These are phyloP conservation scores for Hibiscus trionum DNA, from an alignment of 345 rosid genomes.

Conservation along the genomic window DNA sequence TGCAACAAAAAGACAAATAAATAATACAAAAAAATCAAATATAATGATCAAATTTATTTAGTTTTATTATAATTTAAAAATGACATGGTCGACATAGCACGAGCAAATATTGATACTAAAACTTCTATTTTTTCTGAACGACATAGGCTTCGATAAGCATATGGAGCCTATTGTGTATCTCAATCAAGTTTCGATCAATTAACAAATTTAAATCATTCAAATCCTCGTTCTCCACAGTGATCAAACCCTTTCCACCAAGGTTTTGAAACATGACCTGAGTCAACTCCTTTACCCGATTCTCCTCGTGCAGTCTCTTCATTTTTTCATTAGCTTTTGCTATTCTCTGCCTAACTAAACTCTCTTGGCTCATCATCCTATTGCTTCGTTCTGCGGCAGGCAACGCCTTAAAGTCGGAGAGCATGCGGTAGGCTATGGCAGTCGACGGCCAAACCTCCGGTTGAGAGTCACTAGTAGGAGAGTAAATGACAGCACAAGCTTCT, in stretches of 20 bases:
- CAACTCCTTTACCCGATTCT: conserved; percentile 12
- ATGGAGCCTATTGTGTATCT: neutral
- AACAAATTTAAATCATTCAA: conserved; percentile 17
- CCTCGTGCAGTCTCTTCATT: neutral
- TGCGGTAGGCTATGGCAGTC: neutral
- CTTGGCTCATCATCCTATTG: conserved; percentile 30
- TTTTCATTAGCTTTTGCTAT: neutral
- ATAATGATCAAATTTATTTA: neutral
- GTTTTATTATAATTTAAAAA: too few species aligned
- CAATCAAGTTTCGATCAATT: conserved; percentile 18
- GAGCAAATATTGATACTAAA: neutral
- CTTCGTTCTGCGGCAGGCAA: conserved; percentile 23
- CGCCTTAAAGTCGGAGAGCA: conserved; percentile 11
- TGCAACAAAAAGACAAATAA: too few species aligned
- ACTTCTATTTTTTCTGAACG: neutral
- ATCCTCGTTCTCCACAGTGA: conserved; percentile 6
- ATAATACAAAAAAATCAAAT: too few species aligned
- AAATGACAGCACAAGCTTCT: conserved; percentile 24
- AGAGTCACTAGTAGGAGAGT: conserved; percentile 10
- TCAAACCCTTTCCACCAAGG: conserved; percentile 9
- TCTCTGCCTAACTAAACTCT: conserved; percentile 15
- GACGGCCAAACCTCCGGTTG: conserved; percentile 14
- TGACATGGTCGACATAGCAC: neutral
- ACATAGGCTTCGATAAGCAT: neutral
- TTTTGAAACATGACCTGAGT: conserved; percentile 12